Percentiles rank a stretch among this genome's conserved stretches.
These are phyloP conservation scores for Pseudogymnoascus verrucosus DNA, from an alignment of 2,329 filamentous ascomycete genomes.

Conservation along the genomic window DNA sequence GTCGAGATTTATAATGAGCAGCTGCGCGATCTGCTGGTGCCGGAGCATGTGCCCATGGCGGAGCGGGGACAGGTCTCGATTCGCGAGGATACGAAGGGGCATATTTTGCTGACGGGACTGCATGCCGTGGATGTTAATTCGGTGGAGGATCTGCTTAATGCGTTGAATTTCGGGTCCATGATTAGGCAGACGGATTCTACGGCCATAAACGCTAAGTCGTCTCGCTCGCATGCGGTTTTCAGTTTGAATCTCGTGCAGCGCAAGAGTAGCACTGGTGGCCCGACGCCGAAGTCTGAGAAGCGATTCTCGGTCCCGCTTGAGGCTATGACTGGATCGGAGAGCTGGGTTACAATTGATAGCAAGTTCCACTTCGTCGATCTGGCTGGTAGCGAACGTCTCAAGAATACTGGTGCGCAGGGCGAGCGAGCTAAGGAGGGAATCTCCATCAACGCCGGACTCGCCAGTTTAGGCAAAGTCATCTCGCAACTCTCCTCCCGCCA, in stretches of 20 bases:
- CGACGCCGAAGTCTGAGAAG: conserved; percentile 60
- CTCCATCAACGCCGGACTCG: conserved; percentile 93
- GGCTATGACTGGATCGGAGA: conserved; percentile 60
- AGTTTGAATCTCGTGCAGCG: conserved; percentile 88
- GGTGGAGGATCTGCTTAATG: conserved; percentile 81
- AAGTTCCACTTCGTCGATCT: conserved; percentile 98
- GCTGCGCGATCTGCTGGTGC: conserved; percentile 77
- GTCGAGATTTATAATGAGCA: conserved; percentile 98
- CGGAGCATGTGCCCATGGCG: conserved; percentile 58
- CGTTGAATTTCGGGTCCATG: conserved; percentile 83
- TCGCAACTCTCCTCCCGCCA: conserved; percentile 91
- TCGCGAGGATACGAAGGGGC: conserved; percentile 87
- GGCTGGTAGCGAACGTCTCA: conserved; percentile 90
- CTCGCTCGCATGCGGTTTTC: conserved; percentile 94
- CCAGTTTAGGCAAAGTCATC: conserved; percentile 94
- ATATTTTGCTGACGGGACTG: conserved; percentile 86
- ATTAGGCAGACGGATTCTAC: conserved; percentile 97
- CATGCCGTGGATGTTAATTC: conserved; percentile 84
- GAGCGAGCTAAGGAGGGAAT: conserved; percentile 94
- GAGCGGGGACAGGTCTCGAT: conserved; percentile 82
- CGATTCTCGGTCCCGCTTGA: conserved; percentile 82
- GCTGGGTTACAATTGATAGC: conserved; percentile 83
- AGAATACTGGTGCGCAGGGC: conserved; percentile 93
- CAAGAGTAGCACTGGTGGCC: conserved; percentile 45
- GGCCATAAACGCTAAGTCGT: conserved; percentile 95